phyloP scores from a whole-genome alignment of 2,329 filamentous ascomycete species.

The Emergomyces orientalis region DNA sequence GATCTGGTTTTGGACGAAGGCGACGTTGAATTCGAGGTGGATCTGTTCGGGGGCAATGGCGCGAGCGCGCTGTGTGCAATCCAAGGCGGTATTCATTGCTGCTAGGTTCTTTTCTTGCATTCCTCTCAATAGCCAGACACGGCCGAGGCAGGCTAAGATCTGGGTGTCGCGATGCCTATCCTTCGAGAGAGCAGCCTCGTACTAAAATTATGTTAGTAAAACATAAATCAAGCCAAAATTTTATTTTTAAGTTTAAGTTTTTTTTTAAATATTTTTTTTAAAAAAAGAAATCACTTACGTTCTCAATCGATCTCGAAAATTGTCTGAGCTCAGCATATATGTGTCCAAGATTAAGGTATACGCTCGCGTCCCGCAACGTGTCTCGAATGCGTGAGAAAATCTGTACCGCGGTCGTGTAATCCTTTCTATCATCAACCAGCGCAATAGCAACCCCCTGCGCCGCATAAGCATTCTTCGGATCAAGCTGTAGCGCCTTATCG shows the following conservation, averaged over 20 bases:
- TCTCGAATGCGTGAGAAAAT: constrained; percentile 88
- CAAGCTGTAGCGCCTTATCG: constrained; percentile 91
- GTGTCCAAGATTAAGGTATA: constrained; percentile 89
- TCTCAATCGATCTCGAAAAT: constrained; percentile 84
- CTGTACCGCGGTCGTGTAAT: constrained; percentile 68
- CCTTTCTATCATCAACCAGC: constrained; percentile 87
- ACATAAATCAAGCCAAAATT: not conserved
- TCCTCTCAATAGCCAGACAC: constrained; percentile 76
- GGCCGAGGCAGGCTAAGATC: constrained; percentile 76
- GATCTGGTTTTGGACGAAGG: constrained; percentile 92
- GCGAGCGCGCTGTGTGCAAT: constrained; percentile 59
- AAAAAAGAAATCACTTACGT: constrained; percentile 32
- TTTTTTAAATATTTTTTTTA: no score
- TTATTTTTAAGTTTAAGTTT: no score
- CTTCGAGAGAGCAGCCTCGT: constrained; percentile 73
- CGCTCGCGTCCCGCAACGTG: constrained; percentile 75
- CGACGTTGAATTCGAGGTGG: constrained; percentile 94
- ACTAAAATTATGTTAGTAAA: constrained; percentile 41
- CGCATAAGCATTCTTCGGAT: constrained; percentile 89
- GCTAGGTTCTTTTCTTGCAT: constrained; percentile 55
- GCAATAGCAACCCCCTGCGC: constrained; percentile 94
- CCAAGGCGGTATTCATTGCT: constrained; percentile 55
- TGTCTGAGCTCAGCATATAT: constrained; percentile 86
- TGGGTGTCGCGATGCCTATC: constrained; percentile 69
- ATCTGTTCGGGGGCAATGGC: constrained; percentile 70